Conservation (phyloP, 1,284 basidiomycete species). For the Paramarasmius palmivorus region DNA sequence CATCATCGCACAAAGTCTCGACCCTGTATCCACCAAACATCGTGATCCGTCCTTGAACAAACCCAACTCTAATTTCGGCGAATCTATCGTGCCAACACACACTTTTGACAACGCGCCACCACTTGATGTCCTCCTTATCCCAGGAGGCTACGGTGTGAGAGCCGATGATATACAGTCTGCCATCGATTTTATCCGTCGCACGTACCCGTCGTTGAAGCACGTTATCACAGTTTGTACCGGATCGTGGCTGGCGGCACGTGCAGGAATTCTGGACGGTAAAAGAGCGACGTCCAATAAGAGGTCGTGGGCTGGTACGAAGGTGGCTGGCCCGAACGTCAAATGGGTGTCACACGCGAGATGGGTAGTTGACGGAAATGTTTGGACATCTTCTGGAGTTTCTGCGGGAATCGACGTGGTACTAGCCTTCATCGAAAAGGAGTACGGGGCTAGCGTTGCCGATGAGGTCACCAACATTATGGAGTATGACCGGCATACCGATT, state of each 20-base stretch:
- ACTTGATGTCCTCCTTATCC: slow-evolving; percentile 45
- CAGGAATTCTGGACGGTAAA: slow-evolving; percentile 41
- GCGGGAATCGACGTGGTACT: slow-evolving; percentile 39
- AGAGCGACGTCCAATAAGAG: slow-evolving; percentile 47
- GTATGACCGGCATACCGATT: slow-evolving; percentile 36
- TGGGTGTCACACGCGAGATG: slow-evolving; percentile 42
- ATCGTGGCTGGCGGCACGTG: slow-evolving; percentile 36
- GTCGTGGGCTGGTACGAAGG: slow-evolving; percentile 25
- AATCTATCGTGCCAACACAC: slow-evolving; percentile 40
- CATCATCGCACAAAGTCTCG: slow-evolving; percentile 32
- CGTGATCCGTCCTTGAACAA: slow-evolving; percentile 19
- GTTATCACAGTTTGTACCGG: slow-evolving; percentile 48
- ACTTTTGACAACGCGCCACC: slow-evolving; percentile 39
- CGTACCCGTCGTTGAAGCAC: slow-evolving; percentile 38
- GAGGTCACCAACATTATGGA: slow-evolving; percentile 33
- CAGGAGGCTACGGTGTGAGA: slow-evolving; percentile 38
- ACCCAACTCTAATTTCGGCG: slow-evolving; percentile 36
- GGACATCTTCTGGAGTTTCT: slow-evolving; percentile 42
- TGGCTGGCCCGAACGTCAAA: slow-evolving; percentile 26
- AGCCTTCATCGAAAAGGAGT: slow-evolving; percentile 36
- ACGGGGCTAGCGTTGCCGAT: slow-evolving; percentile 33
- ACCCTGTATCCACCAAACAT: slow-evolving; percentile 37
- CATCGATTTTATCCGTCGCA: slow-evolving; percentile 33
- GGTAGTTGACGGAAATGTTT: slow-evolving; percentile 44
- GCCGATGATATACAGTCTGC: slow-evolving; percentile 23